Base-by-base conservation (phyloP, 208 protist genomes). In the Leishmania gerbilli region DNA sequence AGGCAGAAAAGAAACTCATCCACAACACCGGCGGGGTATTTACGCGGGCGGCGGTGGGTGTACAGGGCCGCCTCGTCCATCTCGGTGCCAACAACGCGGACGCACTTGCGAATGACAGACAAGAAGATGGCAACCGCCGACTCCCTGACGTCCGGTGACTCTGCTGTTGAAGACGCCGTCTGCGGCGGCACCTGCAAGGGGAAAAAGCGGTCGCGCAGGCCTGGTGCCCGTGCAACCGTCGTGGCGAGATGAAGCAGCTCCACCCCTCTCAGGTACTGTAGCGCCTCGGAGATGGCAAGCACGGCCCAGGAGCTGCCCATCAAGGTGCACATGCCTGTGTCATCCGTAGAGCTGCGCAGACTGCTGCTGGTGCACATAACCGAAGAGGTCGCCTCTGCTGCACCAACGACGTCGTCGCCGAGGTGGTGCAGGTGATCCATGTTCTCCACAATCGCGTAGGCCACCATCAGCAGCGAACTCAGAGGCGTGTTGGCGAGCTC, bases 1-100 rank as follows among this genome's bases (percentile, higher is more conserved):
- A 89, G 76, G 74, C 83, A 91, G 51, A 91, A 87, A 27, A 97
- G 77, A 79, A 91, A 96, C 78, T 89, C 88, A 80, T 97, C 95
- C 49, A 96, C 88, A 8, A 95, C 88, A 53, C 84, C 81, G n/a
- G 84, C 76, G 3, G 89, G 81, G 62, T 82, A 87, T n/a, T 77
- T 79, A 51, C 89, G 83, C 42, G 88, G 79, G 51, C 74, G 72
- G 75, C 85, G 87, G 64, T 79, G 60, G 1, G 83, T 91, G 84
- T 92, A 95, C 17, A 97, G 83, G 56, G 92, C 86, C 79, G 91
- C 91, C 5, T 75, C 76, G 7, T 49, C n/a, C 89, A 96, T 91
- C 65, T 90, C 81, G 0, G 88, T 90, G 15, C 87, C 92, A 0
- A 89, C 90, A 42, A 95, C 65, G 1, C 90, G 91, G 37, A 96